Base-by-base conservation (phyloP, 169 alveolate species). In the Miamiensis avidus region DNA sequence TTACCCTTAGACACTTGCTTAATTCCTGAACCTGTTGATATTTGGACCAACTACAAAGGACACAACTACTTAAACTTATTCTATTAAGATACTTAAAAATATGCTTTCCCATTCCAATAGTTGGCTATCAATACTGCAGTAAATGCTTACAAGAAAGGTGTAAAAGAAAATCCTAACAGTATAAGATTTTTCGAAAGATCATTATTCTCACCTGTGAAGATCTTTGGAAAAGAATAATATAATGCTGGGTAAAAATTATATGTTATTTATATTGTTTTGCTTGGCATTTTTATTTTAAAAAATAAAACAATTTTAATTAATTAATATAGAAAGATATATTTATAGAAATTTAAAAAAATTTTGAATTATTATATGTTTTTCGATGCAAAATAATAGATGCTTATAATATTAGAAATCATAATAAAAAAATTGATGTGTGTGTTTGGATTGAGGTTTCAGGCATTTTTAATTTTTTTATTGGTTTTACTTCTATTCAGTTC, bases 11-110 rank as follows among this genome's bases (percentile, higher is more conserved):
- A 69, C 0, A 27, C 32, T 49, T 31, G 34, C 25, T 49, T 79
- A 11, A 34, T 79, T 20, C 84, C 84, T 34, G 84, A 79, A n/a
- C 84, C 84, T 1, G 84, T 79, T 0, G 29, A 79, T 65, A 64
- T 79, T 16, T 79, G 76, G 77, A 79, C 84, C 29, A 79, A 79
- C 64, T 79, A 79, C 29, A 79, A 79, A n/a, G 73, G 73, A 65
- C 84, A 79, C 76, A 79, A 79, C 49, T 79, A 79, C 75, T 79
- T 79, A 30, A 20, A 79, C 25, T 79, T n/a, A 0, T 79, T 79
- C 64, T 79, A 79, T 64, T 34, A 79, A 29, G 65, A 79, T n/a
- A 69, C 84, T 49, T 33, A 74, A n/a, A 79, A 64, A 33, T 79
- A 74, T 64, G 65, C 84, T 64, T 79, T 79, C n/a, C 76, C 84